A percentile compares a stretch with the other conserved stretches of the same genome.
phyloP scores from a whole-genome alignment of 495 filamentous ascomycete genomes.

The Penicillium alfredii region DNA sequence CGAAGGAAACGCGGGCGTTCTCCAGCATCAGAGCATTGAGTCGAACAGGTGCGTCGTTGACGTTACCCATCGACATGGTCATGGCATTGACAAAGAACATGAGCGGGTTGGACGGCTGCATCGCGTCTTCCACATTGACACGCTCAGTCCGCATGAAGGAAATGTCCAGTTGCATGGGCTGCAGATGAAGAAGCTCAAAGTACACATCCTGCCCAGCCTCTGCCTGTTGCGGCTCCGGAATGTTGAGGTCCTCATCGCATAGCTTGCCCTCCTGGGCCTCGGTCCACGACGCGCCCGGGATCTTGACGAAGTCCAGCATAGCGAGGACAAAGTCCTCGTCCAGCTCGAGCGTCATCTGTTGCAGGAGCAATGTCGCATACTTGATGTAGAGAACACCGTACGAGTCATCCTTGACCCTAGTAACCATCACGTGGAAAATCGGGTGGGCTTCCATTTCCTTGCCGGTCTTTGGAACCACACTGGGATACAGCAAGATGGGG shows the following conservation, averaged over 20 bases:
- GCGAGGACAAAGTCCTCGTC: conserved; percentile 98
- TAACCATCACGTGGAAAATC: conserved; percentile 85
- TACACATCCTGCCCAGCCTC: conserved; percentile 87
- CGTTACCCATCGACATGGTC: conserved; percentile 98
- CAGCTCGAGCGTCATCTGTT: conserved; percentile 97
- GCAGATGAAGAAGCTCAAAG: conserved; percentile 93
- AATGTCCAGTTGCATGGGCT: conserved; percentile 95
- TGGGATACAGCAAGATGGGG: conserved; percentile 94
- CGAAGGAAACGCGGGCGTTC: conserved; percentile 86
- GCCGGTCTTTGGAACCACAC: conserved; percentile 96
- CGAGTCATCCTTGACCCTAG: conserved; percentile 93
- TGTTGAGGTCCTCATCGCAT: conserved; percentile 82
- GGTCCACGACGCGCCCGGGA: conserved; percentile 88
- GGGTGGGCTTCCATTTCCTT: conserved; percentile 97
- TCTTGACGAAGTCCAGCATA: conserved; percentile 89
- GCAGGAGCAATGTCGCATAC: conserved; percentile 86
- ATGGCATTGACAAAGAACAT: conserved; percentile 98
- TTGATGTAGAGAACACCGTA: conserved; percentile 99
- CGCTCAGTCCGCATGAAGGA: conserved; percentile 96
- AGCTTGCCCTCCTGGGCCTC: conserved; percentile 76
- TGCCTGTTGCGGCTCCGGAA: conserved; percentile 84
- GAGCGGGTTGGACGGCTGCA: conserved; percentile 79
- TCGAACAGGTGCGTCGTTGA: conserved; percentile 92
- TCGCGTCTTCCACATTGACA: conserved; percentile 89
- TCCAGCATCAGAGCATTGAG: conserved; percentile 92